Percentiles rank a stretch among this genome's conserved stretches.
Conservation (phyloP, 257 asterid genomes). For the Nemophila menziesii region DNA sequence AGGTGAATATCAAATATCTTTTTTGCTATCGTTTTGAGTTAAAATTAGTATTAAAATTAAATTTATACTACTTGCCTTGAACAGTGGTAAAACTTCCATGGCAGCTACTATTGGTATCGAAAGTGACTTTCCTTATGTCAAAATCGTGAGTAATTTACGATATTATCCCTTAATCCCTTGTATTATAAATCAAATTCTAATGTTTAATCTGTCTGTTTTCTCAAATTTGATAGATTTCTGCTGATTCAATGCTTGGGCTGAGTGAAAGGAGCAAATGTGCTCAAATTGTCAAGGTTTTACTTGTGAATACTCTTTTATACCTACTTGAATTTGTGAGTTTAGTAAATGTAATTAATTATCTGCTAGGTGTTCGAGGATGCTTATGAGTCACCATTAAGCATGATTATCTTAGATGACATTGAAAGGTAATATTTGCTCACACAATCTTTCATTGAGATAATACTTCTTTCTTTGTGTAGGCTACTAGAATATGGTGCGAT, state of each 20-base stretch:
- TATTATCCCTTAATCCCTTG: slow-evolving; percentile 1
- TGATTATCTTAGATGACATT: slow-evolving; percentile 82
- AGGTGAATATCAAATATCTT: slow-evolving; percentile 46
- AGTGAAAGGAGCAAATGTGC: slow-evolving; percentile 93
- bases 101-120: slow-evolving; percentile 84
- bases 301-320: background rate
- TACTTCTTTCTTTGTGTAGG: slow-evolving; percentile 27
- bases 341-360: slow-evolving; percentile 4
- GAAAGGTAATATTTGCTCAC: slow-evolving; percentile 58
- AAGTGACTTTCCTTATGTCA: slow-evolving; percentile 91
- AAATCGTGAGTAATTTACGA: slow-evolving; percentile 59
- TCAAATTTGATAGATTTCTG: slow-evolving; percentile 59
- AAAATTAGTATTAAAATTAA: slow-evolving; percentile 7
- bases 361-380: slow-evolving; percentile 97
- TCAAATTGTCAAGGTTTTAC: slow-evolving; percentile 69
- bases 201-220: slow-evolving; percentile 12
- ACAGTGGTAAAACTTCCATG: slow-evolving; percentile 97
- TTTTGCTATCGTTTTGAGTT: slow-evolving; percentile 8
- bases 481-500: slow-evolving; percentile 78
- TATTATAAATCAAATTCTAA: slow-evolving; percentile 1
- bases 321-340: background rate
- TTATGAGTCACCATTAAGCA: slow-evolving; percentile 82
- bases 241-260: slow-evolving; percentile 95
- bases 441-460: background rate
- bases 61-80: slow-evolving; percentile 8